Base-by-base conservation (phyloP, 345 rosid species). In the Orychophragmus violaceus region DNA sequence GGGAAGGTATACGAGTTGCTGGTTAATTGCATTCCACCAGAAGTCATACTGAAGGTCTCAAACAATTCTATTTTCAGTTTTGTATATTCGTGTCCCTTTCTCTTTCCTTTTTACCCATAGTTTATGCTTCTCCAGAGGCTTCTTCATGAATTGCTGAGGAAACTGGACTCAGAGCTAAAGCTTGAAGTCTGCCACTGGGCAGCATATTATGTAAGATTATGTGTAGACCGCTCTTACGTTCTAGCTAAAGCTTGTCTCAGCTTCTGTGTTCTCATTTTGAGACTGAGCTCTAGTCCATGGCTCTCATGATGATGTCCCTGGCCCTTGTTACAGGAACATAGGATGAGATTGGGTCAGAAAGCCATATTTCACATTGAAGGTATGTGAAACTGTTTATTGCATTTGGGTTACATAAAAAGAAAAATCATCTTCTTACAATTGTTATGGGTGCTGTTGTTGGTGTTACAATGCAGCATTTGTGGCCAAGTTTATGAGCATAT, bases 101-200 rank as follows among this genome's bases (percentile, higher is more conserved):
- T 19, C 33, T 36, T 9, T 17, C 19, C 41, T 35, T 59, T 61
- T 69, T 13, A 78, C 53, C 24, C 48, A 41, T 59, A 16, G 10
- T 54, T 61, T 68, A 5, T 55, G 9, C 27, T 69, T 56, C 55
- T 46, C 56, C 91, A 94, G 97, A 85, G 78, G 71, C 82, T 90
- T 66, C 86, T 87, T 44, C 79, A 80, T 66, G 97, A 94, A 75
- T 77, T 94, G 71, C 70, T 91, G 80, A 87, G 80, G 87, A 90
- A 83, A 81, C 77, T 90, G 49, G 99, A 94, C 78, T 84, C 87
- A 5, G 97, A 94, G 66, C 79, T 90, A 45, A 94, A 94, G 85
- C 97, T 87, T 66, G 96, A 94, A 82, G 79, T 85, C 61, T 81
- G 96, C 76, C 97, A 87, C 63, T 94, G 97, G 97, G 99, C 97